These are phyloP conservation scores for Phytophthora litchii DNA, from an alignment of 352 stramenopile species.

Conservation along the genomic window DNA sequence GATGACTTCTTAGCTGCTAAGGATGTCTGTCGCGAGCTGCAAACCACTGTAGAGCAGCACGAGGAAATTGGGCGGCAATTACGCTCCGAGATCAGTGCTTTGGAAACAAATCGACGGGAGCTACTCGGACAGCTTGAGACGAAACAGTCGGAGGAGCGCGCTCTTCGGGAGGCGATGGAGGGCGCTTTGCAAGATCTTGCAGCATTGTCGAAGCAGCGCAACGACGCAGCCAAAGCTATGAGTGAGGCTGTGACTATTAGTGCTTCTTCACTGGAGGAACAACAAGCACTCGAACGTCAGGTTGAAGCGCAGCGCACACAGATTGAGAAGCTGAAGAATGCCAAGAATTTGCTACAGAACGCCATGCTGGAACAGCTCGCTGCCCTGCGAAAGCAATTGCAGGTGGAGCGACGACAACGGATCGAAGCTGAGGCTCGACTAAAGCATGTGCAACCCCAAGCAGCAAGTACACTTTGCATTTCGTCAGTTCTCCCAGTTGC, in stretches of 20 bases:
- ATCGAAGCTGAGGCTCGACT: constrained; percentile 75
- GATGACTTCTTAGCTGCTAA: constrained; percentile 62
- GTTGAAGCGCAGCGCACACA: constrained; percentile 70
- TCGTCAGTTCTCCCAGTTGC: not conserved
- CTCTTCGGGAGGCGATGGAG: constrained; percentile 70
- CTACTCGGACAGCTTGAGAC: constrained; percentile 49
- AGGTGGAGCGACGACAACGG: constrained; percentile 67
- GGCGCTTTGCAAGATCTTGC: constrained; percentile 66
- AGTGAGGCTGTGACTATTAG: constrained; percentile 87
- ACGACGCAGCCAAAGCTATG: constrained; percentile 81
- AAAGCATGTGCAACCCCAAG: constrained; percentile 45
- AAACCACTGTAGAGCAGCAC: constrained; percentile 47
- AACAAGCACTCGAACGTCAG: constrained; percentile 65
- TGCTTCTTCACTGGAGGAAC: constrained; percentile 78
- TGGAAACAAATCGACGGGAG: constrained; percentile 38
- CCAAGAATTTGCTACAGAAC: constrained; percentile 81
- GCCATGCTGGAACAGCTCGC: constrained; percentile 86
- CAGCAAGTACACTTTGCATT: not conserved
- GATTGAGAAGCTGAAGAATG: constrained; percentile 76
- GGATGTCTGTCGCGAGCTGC: constrained; percentile 54
- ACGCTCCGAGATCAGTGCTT: constrained; percentile 24
- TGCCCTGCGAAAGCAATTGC: constrained; percentile 76
- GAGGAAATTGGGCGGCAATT: constrained; percentile 30
- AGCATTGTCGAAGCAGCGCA: constrained; percentile 69
- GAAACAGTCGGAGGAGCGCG: constrained; percentile 53